Percentiles rank a stretch among this genome's conserved stretches.
Conservation (phyloP, 2,329 filamentous ascomycete species). For the Pyrenochaeta sp. region DNA sequence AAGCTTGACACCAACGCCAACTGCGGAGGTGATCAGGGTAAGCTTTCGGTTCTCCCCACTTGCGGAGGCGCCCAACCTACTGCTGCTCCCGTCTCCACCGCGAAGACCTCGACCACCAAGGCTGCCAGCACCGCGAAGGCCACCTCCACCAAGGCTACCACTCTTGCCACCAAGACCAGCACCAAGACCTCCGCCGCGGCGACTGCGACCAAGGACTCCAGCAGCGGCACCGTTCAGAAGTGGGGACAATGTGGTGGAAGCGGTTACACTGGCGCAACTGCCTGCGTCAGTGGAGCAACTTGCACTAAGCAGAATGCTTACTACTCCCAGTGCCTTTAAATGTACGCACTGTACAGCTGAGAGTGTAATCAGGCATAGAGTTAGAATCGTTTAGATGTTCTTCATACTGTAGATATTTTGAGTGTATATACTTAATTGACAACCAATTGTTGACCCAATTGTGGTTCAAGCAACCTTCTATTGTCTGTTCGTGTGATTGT, state of each 20-base stretch:
- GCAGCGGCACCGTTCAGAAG: conserved; percentile 12
- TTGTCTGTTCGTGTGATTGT: too few species aligned
- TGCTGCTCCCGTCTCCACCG: background rate
- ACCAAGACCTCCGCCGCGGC: conserved; percentile 1
- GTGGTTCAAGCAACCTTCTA: too few species aligned
- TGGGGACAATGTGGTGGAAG: conserved; percentile 53
- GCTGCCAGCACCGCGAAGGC: background rate
- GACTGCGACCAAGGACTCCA: conserved; percentile 6
- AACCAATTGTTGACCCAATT: background rate
- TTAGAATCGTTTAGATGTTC: background rate
- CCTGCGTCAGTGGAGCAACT: conserved; percentile 45
- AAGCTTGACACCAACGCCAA: conserved; percentile 23
- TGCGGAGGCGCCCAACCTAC: conserved; percentile 12
- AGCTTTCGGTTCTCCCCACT: conserved; percentile 23
- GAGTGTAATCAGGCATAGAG: background rate
- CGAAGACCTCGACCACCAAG: background rate
- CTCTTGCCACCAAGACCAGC: conserved; percentile 7
- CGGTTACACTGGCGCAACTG: conserved; percentile 48
- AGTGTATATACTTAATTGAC: background rate
- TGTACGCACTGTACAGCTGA: background rate
- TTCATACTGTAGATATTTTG: background rate
- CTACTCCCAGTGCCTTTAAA: conserved; percentile 52
- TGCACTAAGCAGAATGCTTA: conserved; percentile 51
- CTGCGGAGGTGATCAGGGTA: conserved; percentile 26
- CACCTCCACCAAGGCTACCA: background rate